These are phyloP conservation scores for Chenopodium quinoa DNA, from an alignment of 148 eudicot genomes.

Conservation along the genomic window DNA sequence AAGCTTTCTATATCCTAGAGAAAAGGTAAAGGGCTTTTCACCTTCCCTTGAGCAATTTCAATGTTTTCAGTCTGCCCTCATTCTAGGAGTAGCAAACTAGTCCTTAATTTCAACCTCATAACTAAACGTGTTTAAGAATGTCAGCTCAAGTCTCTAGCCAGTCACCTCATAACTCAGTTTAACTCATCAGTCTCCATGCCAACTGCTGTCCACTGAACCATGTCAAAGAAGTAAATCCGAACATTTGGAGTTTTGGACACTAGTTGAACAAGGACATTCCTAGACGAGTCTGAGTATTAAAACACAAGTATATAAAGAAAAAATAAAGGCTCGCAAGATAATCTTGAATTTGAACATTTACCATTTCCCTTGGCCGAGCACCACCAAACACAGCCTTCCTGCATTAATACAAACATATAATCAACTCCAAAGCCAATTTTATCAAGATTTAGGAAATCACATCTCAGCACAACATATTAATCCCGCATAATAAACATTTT, in stretches of 20 bases:
- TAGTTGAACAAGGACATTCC: background rate
- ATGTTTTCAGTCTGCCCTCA: background rate
- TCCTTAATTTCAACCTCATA: background rate
- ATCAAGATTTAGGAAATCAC: background rate
- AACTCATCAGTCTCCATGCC: background rate
- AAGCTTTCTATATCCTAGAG: background rate
- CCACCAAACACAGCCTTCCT: constrained; percentile 71
- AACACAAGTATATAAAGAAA: background rate
- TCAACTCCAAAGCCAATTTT: background rate
- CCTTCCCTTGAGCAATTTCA: background rate
- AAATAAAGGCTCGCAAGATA: background rate
- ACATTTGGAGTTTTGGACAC: background rate
- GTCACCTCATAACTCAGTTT: background rate
- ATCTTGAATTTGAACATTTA: constrained; percentile 26
- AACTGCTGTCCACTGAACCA: background rate
- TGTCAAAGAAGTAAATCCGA: background rate
- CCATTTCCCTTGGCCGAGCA: constrained; percentile 87
- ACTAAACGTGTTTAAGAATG: background rate
- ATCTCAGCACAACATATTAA: background rate
- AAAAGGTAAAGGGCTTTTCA: background rate
- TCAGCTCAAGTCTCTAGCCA: background rate
- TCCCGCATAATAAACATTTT: background rate
- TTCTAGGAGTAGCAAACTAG: background rate
- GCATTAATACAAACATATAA: constrained; percentile 12
- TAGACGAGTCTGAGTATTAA: background rate